Percentiles rank a stretch among this genome's conserved stretches.
Evolutionary conservation across 2,329 filamentous ascomycete genomes (phyloP).

Genomic region (Fusarium musae): DNA sequence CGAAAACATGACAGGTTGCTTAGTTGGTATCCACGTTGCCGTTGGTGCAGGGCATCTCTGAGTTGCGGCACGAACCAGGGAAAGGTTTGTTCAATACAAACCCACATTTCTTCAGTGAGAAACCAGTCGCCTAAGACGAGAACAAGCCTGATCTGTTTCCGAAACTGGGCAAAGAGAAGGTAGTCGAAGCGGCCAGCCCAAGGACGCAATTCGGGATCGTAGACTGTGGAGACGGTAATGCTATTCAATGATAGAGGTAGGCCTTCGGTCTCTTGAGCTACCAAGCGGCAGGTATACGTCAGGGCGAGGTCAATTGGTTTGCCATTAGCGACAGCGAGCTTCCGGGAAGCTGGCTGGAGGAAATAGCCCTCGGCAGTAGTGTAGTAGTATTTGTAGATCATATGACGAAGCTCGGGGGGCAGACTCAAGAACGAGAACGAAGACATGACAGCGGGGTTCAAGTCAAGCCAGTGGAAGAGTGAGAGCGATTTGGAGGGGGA

Average conservation of each 20-base stretch:
- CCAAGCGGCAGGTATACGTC: neutral
- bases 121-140: rapidly evolving
- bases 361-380: neutral
- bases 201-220: neutral
- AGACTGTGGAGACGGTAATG: neutral
- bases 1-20: no score
- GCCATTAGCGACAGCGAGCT: neutral
- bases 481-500: rapidly evolving
- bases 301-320: neutral
- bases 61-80: neutral
- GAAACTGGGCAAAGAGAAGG: rapidly evolving
- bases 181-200: constrained; percentile 2
- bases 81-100: neutral
- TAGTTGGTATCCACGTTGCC: no score
- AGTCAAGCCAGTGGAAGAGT: neutral
- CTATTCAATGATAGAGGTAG: neutral
- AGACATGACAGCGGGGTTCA: neutral
- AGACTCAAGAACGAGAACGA: neutral
- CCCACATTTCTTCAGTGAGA: neutral
- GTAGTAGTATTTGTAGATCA: neutral
- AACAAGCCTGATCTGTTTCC: rapidly evolving
- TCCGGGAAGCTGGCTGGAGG: neutral
- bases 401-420: neutral
- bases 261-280: neutral
- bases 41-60: neutral